phyloP scores from a whole-genome alignment of 257 asterid species.

The Mentha longifolia region DNA sequence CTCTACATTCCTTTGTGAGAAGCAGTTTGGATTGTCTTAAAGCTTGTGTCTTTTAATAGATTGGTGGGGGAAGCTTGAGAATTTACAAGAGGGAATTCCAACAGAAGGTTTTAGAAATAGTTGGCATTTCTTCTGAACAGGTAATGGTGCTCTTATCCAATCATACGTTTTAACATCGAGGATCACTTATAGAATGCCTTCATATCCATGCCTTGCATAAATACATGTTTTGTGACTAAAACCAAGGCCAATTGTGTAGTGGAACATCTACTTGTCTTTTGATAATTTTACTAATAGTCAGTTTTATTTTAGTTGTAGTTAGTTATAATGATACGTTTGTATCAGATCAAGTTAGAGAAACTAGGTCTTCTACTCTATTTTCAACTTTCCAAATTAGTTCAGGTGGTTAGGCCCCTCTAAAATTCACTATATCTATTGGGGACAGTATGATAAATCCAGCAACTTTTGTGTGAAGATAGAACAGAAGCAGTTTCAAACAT shows the following conservation, averaged over 20 bases:
- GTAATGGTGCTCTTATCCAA: conserved; percentile 39
- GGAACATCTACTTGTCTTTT: background rate
- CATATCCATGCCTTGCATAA: background rate
- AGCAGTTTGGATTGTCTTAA: conserved; percentile 10
- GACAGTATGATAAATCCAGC: background rate
- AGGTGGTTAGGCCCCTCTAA: background rate
- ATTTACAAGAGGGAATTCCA: conserved; percentile 92
- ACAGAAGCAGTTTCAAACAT: conserved; percentile 5
- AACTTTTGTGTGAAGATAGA: background rate
- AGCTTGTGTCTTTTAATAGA: conserved; percentile 44
- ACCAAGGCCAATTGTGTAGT: background rate
- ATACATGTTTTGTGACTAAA: background rate
- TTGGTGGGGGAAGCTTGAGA: conserved; percentile 99
- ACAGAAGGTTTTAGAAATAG: conserved; percentile 81
- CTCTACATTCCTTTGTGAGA: conserved; percentile 5
- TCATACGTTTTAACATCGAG: background rate
- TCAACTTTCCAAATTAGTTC: background rate
- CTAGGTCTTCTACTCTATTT: background rate
- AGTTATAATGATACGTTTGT: background rate
- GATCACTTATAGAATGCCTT: background rate
- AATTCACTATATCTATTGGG: background rate
- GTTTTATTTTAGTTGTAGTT: background rate
- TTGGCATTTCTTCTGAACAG: conserved; percentile 87
- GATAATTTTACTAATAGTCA: background rate
- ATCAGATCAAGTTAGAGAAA: background rate